Evolutionary conservation across 1,139 yeast species (phyloP).

Genomic region (Zygosaccharomyces pseudobailii): DNA sequence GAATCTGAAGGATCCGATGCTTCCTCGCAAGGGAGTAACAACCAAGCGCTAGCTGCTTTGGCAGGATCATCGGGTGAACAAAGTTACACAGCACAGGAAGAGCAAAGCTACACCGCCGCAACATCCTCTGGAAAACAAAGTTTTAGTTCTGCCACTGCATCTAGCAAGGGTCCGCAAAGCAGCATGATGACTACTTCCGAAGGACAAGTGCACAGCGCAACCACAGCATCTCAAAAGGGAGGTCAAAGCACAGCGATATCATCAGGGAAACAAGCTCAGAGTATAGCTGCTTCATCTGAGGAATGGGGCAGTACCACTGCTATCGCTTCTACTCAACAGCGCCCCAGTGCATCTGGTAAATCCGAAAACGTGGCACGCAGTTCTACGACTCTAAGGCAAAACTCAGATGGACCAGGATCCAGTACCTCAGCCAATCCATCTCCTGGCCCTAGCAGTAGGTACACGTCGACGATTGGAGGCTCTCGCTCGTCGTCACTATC

Average conservation of each 20-base stretch:
- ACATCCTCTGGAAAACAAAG: neutral
- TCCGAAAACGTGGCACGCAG: neutral
- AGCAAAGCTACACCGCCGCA: too few species aligned
- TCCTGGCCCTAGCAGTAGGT: too few species aligned
- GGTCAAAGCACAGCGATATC: conserved; percentile 6
- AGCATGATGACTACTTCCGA: neutral
- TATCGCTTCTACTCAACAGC: too few species aligned
- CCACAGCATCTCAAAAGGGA: conserved; percentile 24
- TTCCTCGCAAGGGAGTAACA: neutral
- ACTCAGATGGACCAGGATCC: neutral
- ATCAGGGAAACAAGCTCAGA: neutral
- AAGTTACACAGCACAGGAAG: too few species aligned
- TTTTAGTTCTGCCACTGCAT: neutral
- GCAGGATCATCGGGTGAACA: too few species aligned
- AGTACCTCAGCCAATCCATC: neutral
- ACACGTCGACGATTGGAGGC: too few species aligned
- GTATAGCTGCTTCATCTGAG: neutral
- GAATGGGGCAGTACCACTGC: too few species aligned
- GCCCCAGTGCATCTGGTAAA: too few species aligned
- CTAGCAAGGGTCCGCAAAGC: neutral
- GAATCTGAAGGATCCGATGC: neutral
- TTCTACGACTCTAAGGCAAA: neutral
- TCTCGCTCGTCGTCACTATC: too few species aligned
- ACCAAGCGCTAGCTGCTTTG: too few species aligned
- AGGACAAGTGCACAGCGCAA: conserved; percentile 6